These are phyloP conservation scores for Arthrinium phaeospermum DNA, from an alignment of 2,329 filamentous ascomycete genomes.

Conservation along the genomic window DNA sequence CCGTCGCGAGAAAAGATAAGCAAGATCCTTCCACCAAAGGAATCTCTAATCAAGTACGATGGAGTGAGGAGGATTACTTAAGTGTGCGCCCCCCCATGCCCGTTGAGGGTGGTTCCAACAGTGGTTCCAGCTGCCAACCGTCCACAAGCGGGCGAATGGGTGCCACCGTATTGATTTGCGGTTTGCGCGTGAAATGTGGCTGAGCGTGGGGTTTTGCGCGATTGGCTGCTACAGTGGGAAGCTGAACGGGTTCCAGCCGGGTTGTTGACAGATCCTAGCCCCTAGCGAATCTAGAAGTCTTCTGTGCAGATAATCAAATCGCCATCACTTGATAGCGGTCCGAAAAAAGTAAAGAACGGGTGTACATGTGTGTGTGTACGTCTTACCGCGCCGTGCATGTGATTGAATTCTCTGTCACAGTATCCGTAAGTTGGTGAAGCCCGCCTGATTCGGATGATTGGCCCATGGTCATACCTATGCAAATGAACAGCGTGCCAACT, in stretches of 20 bases:
- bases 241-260: background rate
- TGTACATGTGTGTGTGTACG: background rate
- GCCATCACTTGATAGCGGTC: conserved; percentile 5
- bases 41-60: background rate
- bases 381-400: background rate
- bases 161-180: background rate
- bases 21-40: background rate
- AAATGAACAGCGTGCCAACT: background rate
- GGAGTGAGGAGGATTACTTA: background rate
- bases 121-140: background rate
- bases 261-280: conserved; percentile 9
- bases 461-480: background rate
- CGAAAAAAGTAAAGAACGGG: background rate
- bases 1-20: background rate
- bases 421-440: background rate
- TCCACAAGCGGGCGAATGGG: background rate
- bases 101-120: background rate
- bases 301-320: conserved; percentile 1
- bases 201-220: conserved; percentile 10
- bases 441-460: background rate
- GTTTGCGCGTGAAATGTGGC: conserved; percentile 4
- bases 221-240: background rate
- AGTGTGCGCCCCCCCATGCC: background rate
- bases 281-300: background rate
- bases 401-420: background rate